These are phyloP conservation scores for Favolaschia claudopus DNA, from an alignment of 768 basidiomycete genomes.

Conservation along the genomic window DNA sequence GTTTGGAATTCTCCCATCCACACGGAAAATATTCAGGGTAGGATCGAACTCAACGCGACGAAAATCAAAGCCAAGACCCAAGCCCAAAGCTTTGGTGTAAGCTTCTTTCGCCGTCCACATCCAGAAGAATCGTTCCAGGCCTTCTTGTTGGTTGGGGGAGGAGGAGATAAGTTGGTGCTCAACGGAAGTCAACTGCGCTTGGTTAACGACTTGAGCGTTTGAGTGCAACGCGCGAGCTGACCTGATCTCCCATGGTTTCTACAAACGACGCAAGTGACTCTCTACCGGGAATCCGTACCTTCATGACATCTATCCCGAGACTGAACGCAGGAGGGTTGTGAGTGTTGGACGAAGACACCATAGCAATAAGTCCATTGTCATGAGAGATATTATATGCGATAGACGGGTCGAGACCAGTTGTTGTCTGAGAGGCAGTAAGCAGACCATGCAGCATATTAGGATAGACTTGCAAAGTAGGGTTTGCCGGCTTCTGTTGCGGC, in stretches of 20 bases:
- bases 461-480: slow-evolving; percentile 71
- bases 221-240: slow-evolving; percentile 33
- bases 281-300: slow-evolving; percentile 66
- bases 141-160: slow-evolving; percentile 54
- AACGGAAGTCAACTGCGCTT: slow-evolving; percentile 49
- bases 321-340: slow-evolving; percentile 60
- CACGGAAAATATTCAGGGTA: slow-evolving; percentile 53
- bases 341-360: slow-evolving; percentile 62
- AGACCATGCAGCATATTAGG: neutral
- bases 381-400: slow-evolving; percentile 86
- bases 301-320: slow-evolving; percentile 87
- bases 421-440: slow-evolving; percentile 44
- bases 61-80: slow-evolving; percentile 86
- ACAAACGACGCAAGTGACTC: slow-evolving; percentile 68
- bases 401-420: slow-evolving; percentile 54
- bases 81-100: slow-evolving; percentile 87
- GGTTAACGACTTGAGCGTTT: slow-evolving; percentile 6
- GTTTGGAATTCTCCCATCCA: slow-evolving; percentile 62
- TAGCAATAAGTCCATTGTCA: slow-evolving; percentile 75
- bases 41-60: slow-evolving; percentile 77
- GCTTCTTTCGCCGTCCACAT: slow-evolving; percentile 94
- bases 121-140: slow-evolving; percentile 74
- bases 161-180: slow-evolving; percentile 50
- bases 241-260: slow-evolving; percentile 71
- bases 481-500: slow-evolving; percentile 70